Evolutionary conservation across 768 basidiomycete genomes (phyloP), one percentile per base, ranked within the genome.

Genomic region (Amanita pseudoporphyria): DNA sequence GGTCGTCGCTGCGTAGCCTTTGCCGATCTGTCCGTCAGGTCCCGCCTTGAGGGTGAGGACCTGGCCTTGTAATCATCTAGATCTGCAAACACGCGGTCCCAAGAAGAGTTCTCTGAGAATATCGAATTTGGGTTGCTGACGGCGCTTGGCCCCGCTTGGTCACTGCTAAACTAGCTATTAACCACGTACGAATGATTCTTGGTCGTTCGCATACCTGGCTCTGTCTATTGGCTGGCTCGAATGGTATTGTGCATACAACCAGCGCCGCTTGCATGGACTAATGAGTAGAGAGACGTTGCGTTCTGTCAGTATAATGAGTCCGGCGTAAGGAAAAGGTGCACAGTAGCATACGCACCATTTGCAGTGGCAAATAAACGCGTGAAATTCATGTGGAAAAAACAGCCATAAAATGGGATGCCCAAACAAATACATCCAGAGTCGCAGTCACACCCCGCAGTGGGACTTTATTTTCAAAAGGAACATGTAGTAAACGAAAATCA

Each of bases 61-160:
- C 49, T 40, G 9, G 49, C 39, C 9, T 16, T 32, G 24, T 50
- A 43, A 32, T 58, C 53, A 13, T 72, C 61, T 38, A 81, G 57
- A 53, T 73, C 68, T 13, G 68, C 64, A 53, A 82, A 79, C 19
- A 82, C 69, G 43, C 74, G 69, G 45, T 77, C 77, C 78, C 78
- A 79, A 9, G 72, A 66, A 21, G 72, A 66, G 47, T 60, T 63
- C 0, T 58, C 52, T 1, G 65, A 61, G 52, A 71, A 71, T 13
- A 68, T 66, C 5, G 64, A 69, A 12, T 48, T 40, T 6, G 35
- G 63, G 58, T 24, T 56, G 41, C 12, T 5, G 16, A 9, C 13
- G 28, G 40, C 4, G 30, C 35, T 37, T 51, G 40, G 9, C 18
- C 6, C 49, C 21, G 13, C 26, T 18, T 16, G 5, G 28, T 31